A percentile compares a stretch with the other conserved stretches of the same genome.
phyloP scores from a whole-genome alignment of 1,139 yeast species.

The Geotrichum cucujoidarum region DNA sequence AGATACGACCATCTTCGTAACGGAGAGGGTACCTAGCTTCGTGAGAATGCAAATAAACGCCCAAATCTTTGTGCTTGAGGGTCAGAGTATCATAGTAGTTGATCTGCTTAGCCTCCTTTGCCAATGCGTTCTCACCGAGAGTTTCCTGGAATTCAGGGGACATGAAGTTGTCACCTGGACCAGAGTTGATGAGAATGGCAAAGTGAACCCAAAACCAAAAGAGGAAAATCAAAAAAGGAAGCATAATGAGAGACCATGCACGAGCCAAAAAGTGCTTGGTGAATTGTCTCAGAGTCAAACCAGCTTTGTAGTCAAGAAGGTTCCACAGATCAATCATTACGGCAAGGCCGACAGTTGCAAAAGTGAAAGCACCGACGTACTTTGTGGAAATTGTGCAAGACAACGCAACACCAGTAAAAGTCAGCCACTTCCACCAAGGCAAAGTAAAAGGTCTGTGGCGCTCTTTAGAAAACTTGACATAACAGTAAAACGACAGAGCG shows the following conservation, averaged over 20 bases:
- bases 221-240: slow-evolving; percentile 79
- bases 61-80: slow-evolving; percentile 70
- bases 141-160: slow-evolving; percentile 90
- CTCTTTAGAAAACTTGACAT: slow-evolving; percentile 71
- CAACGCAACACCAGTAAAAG: slow-evolving; percentile 73
- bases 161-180: slow-evolving; percentile 96
- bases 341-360: slow-evolving; percentile 78
- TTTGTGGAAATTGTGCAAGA: slow-evolving; percentile 89
- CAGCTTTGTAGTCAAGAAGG: slow-evolving; percentile 65
- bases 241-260: slow-evolving; percentile 61
- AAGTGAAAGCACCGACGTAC: slow-evolving; percentile 92
- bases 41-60: slow-evolving; percentile 78
- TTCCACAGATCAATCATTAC: slow-evolving; percentile 85
- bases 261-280: slow-evolving; percentile 73
- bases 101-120: slow-evolving; percentile 64
- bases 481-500: slow-evolving; percentile 71
- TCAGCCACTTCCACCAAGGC: slow-evolving; percentile 86
- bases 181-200: slow-evolving; percentile 71
- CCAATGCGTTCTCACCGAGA: slow-evolving; percentile 66
- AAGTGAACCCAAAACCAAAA: slow-evolving; percentile 95
- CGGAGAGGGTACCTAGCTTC: slow-evolving; percentile 70
- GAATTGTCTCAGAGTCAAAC: slow-evolving; percentile 57
- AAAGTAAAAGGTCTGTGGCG: slow-evolving; percentile 61
- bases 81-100: slow-evolving; percentile 74
- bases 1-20: slow-evolving; percentile 93